Percentiles rank a stretch among this genome's conserved stretches.
Evolutionary conservation across 176 grass and related monocot species (phyloP).

Genomic region (Cenchrus purpureus): DNA sequence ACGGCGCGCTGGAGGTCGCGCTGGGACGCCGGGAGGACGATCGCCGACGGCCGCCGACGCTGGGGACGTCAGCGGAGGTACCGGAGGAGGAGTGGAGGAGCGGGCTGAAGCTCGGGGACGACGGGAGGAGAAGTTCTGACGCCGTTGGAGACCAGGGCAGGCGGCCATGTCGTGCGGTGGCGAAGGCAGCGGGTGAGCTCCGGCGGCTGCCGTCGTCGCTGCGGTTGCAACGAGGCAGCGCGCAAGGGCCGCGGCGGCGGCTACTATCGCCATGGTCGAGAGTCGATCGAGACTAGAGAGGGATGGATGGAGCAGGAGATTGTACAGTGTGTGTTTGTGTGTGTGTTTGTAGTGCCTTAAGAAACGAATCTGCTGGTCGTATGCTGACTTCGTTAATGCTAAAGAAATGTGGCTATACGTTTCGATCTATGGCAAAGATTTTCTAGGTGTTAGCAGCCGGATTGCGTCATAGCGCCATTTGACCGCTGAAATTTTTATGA

Average conservation of each 20-base stretch:
- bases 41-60: constrained; percentile 38
- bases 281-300: not conserved
- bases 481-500: not conserved
- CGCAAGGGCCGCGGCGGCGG: not conserved
- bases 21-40: constrained; percentile 51
- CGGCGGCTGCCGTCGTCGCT: not conserved
- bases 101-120: constrained; percentile 30
- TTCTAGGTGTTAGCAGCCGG: too few species aligned
- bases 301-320: not conserved
- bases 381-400: too few species aligned
- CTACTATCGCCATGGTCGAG: not conserved
- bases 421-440: too few species aligned
- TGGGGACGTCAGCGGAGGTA: constrained; percentile 55
- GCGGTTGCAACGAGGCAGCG: not conserved
- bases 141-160: constrained; percentile 55
- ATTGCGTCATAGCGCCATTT: too few species aligned
- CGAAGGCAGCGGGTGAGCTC: too few species aligned
- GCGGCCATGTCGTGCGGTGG: constrained; percentile 23
- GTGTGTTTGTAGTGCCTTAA: not conserved
- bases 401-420: too few species aligned
- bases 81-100: constrained; percentile 62
- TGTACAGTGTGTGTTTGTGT: not conserved
- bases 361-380: too few species aligned
- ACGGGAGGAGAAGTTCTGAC: constrained; percentile 59
- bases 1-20: constrained; percentile 36